Evolutionary conservation across 768 basidiomycete species (phyloP), one percentile per base, ranked within the genome.

Genomic region (Tricholoma terreum): DNA sequence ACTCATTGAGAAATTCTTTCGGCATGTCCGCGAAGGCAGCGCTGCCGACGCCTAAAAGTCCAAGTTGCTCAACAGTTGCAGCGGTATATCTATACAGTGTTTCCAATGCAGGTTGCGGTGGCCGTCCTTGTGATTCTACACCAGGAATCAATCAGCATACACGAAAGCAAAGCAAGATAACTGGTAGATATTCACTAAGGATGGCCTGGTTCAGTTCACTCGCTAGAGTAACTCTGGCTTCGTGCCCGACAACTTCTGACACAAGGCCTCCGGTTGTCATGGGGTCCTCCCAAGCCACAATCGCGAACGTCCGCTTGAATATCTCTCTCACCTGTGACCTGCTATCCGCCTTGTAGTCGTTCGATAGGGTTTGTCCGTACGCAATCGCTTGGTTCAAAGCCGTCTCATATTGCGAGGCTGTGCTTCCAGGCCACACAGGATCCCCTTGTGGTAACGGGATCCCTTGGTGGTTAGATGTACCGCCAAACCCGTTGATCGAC

Each of bases 1-100:
- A 80, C 21, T 58, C 70, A 36, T 89, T 84, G 55, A 91, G 69
- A 62, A 92, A 81, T 65, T 93, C 91, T 63, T 80, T 85, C 27
- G 80, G 75, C 77, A 92, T 81, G 64, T 94, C 92, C 14, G 87
- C 89, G 68, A 90, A 92, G 15, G 89, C 90, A 30, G 92, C 92
- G 30, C 82, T 73, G 11, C 92, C 92, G 10, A 83, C 80, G 10
- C 91, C 90, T 59, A 84, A 67, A 42, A 88, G 66, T 6, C 86
- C 91, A 11, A 94, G 82, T 62, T 91, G 84, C n/a, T 77, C 73
- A 17, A 94, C 73, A 61, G 83, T 84, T 19, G 84, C 84, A 27
- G 81, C 75, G 0, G 87, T 84, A 60, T 91, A 91, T 34, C 91
- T 84, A 68, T 89, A 94, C 54, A 92, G 67, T 53, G 80, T 84